phyloP scores from a whole-genome alignment of 805 yeast species.

The Osmozyma mogii region DNA sequence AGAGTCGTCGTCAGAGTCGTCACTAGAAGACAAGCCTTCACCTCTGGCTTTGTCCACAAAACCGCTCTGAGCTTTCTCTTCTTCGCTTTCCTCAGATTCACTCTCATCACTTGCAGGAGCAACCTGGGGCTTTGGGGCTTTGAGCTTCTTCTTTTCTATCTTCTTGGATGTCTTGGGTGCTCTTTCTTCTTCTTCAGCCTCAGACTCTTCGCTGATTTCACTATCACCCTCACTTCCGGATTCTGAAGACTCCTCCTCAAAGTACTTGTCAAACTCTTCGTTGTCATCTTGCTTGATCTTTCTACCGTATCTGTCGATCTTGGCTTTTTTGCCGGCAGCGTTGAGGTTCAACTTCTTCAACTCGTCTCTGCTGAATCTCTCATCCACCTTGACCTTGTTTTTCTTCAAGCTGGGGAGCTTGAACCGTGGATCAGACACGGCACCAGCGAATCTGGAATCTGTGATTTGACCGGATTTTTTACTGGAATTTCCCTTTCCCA shows the following conservation, averaged over 20 bases:
- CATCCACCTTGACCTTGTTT: conserved; percentile 72
- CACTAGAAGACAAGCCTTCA: conserved; percentile 42
- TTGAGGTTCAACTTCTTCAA: conserved; percentile 40
- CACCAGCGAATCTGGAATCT: conserved; percentile 73
- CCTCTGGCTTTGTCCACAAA: conserved; percentile 62
- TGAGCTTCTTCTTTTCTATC: conserved; percentile 10
- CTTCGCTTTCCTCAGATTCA: conserved; percentile 22
- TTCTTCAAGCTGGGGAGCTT: conserved; percentile 62
- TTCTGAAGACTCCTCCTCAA: conserved; percentile 33
- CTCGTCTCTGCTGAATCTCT: conserved; percentile 67
- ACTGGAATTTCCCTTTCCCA: background rate
- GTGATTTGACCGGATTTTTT: conserved; percentile 19
- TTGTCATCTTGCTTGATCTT: conserved; percentile 39
- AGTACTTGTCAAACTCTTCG: conserved; percentile 46
- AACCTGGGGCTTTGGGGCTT: conserved; percentile 14
- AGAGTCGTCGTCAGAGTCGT: conserved; percentile 32
- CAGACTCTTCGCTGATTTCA: conserved; percentile 15
- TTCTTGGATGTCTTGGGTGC: no score
- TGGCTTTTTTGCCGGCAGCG: conserved; percentile 46
- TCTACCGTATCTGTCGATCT: conserved; percentile 85
- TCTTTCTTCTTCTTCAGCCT: conserved; percentile 17
- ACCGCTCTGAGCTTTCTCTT: conserved; percentile 5
- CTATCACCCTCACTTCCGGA: conserved; percentile 8
- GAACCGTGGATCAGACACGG: conserved; percentile 86
- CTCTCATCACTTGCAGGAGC: background rate